Conservation (phyloP, 139 green algal genomes). For the Tetraselmis striata region DNA sequence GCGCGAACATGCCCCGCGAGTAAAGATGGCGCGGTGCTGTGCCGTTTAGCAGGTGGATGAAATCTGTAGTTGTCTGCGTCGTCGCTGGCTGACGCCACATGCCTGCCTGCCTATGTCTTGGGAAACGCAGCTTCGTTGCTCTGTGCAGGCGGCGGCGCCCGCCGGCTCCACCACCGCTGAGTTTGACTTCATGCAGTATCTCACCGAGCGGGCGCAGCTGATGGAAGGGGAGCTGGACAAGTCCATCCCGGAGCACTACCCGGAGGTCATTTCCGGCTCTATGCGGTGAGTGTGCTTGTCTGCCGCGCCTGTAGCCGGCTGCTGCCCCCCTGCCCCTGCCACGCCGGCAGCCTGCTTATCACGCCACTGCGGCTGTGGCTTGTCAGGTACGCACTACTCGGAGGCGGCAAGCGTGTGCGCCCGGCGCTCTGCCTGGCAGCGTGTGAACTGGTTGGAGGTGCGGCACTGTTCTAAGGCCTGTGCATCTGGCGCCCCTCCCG, state of each 20-base stretch:
- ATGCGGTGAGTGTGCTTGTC: conserved; percentile 66
- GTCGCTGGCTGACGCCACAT: no score
- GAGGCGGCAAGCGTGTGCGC: conserved; percentile 92
- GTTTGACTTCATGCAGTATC: conserved; percentile 85
- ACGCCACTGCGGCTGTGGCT: background rate
- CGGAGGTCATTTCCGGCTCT: conserved; percentile 80
- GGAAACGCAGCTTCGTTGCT: background rate
- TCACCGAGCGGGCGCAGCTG: conserved; percentile 55
- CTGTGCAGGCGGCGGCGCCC: background rate
- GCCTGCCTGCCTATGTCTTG: no score
- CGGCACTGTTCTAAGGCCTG: no score
- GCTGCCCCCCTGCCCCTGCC: no score
- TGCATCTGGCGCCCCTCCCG: no score
- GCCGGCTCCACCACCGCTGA: background rate
- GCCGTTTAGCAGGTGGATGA: no score
- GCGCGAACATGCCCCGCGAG: no score
- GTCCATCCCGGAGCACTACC: conserved; percentile 76
- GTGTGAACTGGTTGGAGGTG: conserved; percentile 89
- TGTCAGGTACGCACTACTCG: conserved; percentile 81
- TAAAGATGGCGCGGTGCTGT: no score
- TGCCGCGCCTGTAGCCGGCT: background rate
- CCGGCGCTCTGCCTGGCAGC: conserved; percentile 90
- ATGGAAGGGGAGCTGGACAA: conserved; percentile 77
- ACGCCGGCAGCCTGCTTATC: no score
- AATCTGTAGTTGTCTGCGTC: no score